Evolutionary conservation across 2,329 filamentous ascomycete genomes (phyloP), one percentile per base, ranked within the genome.

Genomic region (Ophiostoma tasmaniense): DNA sequence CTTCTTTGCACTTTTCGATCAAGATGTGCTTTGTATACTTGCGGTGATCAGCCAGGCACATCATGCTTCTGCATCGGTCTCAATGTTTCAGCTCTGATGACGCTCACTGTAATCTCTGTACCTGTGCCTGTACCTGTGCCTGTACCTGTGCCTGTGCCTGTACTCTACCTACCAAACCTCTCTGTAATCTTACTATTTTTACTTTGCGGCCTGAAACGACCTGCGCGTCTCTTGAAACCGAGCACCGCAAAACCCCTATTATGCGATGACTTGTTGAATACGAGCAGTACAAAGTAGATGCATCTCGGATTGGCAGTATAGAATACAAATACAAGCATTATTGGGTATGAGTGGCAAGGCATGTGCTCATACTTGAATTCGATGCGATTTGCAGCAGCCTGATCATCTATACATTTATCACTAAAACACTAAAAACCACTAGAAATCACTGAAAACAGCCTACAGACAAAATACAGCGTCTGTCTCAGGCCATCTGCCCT

Each of bases 221-320:
- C 66, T 59, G 59, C 66, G 59, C 59, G 59, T 67, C 66, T 70
- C 66, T 67, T 70, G 68, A 70, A 70, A 70, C 66, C 30, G 22
- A 55, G 52, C 30, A 37, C 30, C 50, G 50, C n/a, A 55, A 55
- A 20, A 28, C 50, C 50, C 50, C 50, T 28, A 52, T 55, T 28
- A 55, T 55, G 50, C 50, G 45, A 50, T 50, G 33, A 33, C 33
- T 33, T 33, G 33, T 33, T 33, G n/a, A 33, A 33, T 33, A 33
- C 33, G 33, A 33, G 33, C 2, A 33, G 33, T 33, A 33, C 6
- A 6, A 33, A 8, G 8, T 33, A 33, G 33, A 33, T 33, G 33
- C 6, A 33, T 33, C 5, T 33, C 5, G 33, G 33, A 33, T n/a
- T n/a, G n/a, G n/a, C n/a, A n/a, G n/a, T n/a, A n/a, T n/a, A 33